Percentiles rank a stretch among this genome's conserved stretches.
phyloP scores from a whole-genome alignment of 176 grass and related monocot species.

The Cymbopogon citratus region DNA sequence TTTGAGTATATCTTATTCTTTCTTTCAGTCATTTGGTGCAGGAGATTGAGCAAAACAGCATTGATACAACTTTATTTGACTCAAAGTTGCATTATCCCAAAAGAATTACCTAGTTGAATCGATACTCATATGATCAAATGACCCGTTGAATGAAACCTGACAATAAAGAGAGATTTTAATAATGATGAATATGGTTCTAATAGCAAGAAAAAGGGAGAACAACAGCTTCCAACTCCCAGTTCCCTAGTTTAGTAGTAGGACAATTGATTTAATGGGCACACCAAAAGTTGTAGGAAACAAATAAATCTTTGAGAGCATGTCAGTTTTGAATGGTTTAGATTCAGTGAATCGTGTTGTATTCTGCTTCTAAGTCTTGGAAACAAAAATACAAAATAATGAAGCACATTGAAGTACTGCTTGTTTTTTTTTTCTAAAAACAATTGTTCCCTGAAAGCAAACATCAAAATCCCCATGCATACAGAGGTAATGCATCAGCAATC shows the following conservation, averaged over 20 bases:
- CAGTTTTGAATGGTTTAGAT: constrained; percentile 7
- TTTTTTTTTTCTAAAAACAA: neutral
- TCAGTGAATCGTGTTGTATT: neutral
- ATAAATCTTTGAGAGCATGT: neutral
- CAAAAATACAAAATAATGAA: neutral
- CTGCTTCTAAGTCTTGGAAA: neutral
- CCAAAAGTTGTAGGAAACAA: neutral
- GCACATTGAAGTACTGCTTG: neutral
- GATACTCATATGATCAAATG: constrained; percentile 94
- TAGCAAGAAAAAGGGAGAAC: neutral
- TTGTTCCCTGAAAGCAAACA: neutral
- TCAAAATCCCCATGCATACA: neutral
- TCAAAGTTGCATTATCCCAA: constrained; percentile 1
- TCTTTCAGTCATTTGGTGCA: constrained; percentile 16
- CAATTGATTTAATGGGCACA: constrained; percentile 1
- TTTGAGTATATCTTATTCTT: neutral
- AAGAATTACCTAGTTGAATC: constrained; percentile 83
- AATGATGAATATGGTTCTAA: neutral
- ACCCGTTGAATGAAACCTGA: constrained; percentile 95
- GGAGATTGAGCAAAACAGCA: neutral
- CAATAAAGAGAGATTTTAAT: constrained; percentile 5
- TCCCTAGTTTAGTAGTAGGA: constrained; percentile 9
- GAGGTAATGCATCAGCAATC: neutral
- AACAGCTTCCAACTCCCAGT: neutral
- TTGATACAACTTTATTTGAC: constrained; percentile 8